A percentile compares a stretch with the other conserved stretches of the same genome.
Conservation (phyloP, 441 rosid genomes). For the Croton laevigatus region DNA sequence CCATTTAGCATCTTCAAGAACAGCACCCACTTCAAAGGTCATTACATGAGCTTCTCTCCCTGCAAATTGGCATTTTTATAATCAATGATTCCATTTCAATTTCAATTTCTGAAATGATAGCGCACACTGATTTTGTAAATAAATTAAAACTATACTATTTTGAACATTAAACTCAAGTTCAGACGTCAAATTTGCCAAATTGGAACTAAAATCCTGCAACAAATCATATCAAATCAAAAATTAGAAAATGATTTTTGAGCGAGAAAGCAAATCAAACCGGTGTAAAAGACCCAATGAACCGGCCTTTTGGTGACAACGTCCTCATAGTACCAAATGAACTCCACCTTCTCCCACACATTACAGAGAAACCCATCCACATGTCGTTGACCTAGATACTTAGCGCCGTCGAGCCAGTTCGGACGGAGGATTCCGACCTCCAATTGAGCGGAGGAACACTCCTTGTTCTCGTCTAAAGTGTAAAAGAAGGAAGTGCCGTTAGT, state of each 20-base stretch:
- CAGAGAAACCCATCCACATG: conserved; percentile 61
- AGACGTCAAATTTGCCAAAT: no score
- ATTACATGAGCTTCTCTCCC: conserved; percentile 77
- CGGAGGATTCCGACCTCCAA: conserved; percentile 63
- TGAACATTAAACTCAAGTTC: no score
- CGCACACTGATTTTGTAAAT: no score
- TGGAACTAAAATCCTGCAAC: no score
- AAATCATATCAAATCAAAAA: no score
- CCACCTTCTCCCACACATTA: conserved; percentile 78
- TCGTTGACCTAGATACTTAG: conserved; percentile 60
- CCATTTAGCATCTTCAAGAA: conserved; percentile 65
- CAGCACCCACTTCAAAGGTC: conserved; percentile 76
- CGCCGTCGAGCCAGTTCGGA: conserved; percentile 80
- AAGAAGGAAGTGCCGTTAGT: conserved; percentile 71
- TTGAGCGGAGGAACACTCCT: conserved; percentile 43
- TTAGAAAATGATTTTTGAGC: neutral
- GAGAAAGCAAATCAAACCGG: conserved; percentile 33
- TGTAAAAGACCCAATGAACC: conserved; percentile 71
- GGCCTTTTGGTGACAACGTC: conserved; percentile 68
- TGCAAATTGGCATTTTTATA: conserved; percentile 20
- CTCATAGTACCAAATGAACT: conserved; percentile 75
- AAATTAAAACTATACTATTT: no score
- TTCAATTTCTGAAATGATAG: no score
- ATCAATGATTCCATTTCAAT: no score
- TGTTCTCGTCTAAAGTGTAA: conserved; percentile 46